Evolutionary conservation across 495 filamentous ascomycete species (phyloP).

Genomic region (Aspergillus indologenus): DNA sequence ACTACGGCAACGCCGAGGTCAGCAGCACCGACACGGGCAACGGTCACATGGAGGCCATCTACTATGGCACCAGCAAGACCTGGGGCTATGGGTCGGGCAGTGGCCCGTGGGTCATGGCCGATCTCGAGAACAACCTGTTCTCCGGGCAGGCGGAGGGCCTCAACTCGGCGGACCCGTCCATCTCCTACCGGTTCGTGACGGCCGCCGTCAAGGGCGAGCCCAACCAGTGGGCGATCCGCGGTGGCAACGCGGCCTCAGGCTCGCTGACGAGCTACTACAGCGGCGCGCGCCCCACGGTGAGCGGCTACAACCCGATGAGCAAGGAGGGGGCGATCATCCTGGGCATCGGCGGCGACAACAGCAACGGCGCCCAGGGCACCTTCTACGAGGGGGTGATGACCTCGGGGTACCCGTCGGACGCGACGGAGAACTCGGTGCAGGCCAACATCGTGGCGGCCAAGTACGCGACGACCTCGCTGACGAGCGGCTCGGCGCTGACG

Average conservation of each 20-base stretch:
- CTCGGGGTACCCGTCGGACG: slow-evolving; percentile 53
- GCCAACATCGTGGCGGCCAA: slow-evolving; percentile 56
- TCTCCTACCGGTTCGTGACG: slow-evolving; percentile 51
- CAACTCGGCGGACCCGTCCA: slow-evolving; percentile 46
- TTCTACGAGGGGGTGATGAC: slow-evolving; percentile 64
- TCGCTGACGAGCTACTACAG: slow-evolving; percentile 54
- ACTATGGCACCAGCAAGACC: slow-evolving; percentile 47
- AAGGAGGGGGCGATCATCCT: slow-evolving; percentile 62
- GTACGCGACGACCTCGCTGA: slow-evolving; percentile 47
- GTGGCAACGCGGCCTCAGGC: slow-evolving; percentile 51
- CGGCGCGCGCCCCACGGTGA: slow-evolving; percentile 43
- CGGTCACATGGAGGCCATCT: slow-evolving; percentile 62
- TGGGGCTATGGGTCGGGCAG: slow-evolving; percentile 53
- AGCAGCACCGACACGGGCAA: slow-evolving; percentile 52
- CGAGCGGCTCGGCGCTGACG: slow-evolving; percentile 45
- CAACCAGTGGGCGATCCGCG: slow-evolving; percentile 53
- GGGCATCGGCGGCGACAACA: slow-evolving; percentile 58
- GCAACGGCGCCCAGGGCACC: slow-evolving; percentile 52
- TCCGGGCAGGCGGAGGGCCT: slow-evolving; percentile 38
- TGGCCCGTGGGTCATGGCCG: slow-evolving; percentile 60
- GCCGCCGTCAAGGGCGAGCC: slow-evolving; percentile 50
- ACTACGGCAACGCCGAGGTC: slow-evolving; percentile 60
- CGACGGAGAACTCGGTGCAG: slow-evolving; percentile 53
- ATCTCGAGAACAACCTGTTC: slow-evolving; percentile 59
- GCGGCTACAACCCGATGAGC: slow-evolving; percentile 57